phyloP scores from a whole-genome alignment of 345 rosid genomes.

The Trapa incisa region DNA sequence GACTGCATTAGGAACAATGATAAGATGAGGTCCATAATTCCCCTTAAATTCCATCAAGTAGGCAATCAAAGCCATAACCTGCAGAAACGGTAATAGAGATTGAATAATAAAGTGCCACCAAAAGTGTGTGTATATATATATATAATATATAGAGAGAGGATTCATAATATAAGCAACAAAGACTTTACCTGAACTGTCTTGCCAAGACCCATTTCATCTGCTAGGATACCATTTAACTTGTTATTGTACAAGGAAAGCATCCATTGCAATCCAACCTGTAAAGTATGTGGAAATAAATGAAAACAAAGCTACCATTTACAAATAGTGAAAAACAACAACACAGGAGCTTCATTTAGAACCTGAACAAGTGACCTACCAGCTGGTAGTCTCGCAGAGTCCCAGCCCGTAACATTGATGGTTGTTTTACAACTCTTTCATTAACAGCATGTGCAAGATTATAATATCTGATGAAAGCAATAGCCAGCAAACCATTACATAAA shows the following conservation, averaged over 20 bases:
- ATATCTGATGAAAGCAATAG: conserved; percentile 39
- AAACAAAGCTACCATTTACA: background rate
- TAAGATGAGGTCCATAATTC: conserved; percentile 99
- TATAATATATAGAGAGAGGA: too few relatives aligned
- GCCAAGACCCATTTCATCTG: conserved; percentile 99
- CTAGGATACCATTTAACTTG: conserved; percentile 95
- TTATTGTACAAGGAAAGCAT: conserved; percentile 98
- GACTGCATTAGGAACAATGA: conserved; percentile 98
- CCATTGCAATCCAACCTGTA: conserved; percentile 98
- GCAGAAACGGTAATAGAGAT: conserved; percentile 11
- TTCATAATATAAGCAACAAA: background rate
- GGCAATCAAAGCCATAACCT: conserved; percentile 99
- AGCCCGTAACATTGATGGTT: conserved; percentile 90
- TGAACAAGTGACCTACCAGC: conserved; percentile 48
- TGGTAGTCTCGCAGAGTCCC: conserved; percentile 98
- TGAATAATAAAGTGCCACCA: conserved; percentile 4
- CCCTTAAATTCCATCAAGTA: conserved; percentile 99
- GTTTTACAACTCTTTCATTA: conserved; percentile 72
- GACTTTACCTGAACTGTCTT: conserved; percentile 91
- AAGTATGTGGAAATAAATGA: conserved; percentile 9
- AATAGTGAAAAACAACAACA: background rate
- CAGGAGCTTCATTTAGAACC: background rate
- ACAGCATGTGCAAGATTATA: conserved; percentile 98
- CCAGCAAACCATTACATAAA: conserved; percentile 8
- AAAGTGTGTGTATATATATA: background rate